Percentiles rank a stretch among this genome's conserved stretches.
phyloP scores from a whole-genome alignment of 371 early-diverging fungal species.

The Mucor sp. region DNA sequence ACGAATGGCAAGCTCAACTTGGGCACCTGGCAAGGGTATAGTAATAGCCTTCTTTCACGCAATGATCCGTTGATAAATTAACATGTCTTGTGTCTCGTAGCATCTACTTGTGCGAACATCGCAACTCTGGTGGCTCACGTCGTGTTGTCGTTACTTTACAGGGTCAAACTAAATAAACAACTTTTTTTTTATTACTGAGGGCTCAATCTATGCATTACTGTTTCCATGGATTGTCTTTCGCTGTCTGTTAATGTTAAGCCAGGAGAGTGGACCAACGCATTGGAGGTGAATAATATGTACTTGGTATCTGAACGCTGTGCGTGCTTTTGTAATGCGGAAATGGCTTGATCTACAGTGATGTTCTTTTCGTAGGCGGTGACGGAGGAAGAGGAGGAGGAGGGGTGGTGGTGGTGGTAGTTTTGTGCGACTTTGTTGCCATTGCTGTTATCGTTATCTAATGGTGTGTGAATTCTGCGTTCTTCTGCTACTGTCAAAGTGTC shows the following conservation, averaged over 20 bases:
- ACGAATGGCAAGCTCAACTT: conserved; percentile 75
- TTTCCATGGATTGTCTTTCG: background rate
- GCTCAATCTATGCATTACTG: background rate
- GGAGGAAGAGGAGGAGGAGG: background rate
- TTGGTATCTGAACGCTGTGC: background rate
- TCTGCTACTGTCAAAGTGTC: conserved; percentile 6
- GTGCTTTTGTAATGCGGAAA: background rate
- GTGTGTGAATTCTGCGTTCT: conserved; percentile 2
- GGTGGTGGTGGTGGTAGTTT: background rate
- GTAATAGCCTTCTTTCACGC: conserved; percentile 11
- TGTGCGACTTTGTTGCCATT: background rate
- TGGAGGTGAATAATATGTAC: background rate
- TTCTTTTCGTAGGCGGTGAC: background rate
- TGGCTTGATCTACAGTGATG: background rate
- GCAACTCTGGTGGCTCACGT: conserved; percentile 65
- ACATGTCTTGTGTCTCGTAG: conserved; percentile 24
- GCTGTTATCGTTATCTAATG: background rate
- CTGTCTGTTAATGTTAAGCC: background rate
- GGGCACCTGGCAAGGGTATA: conserved; percentile 95
- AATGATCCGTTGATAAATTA: conserved; percentile 5
- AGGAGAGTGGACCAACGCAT: background rate
- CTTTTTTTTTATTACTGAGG: background rate
- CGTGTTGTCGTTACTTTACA: conserved; percentile 74
- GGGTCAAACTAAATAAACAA: conserved; percentile 50
- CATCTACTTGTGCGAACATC: conserved; percentile 79